A percentile compares a stretch with the other conserved stretches of the same genome.
Conservation (phyloP, 1,284 basidiomycete species). For the Boletellus sp. region DNA sequence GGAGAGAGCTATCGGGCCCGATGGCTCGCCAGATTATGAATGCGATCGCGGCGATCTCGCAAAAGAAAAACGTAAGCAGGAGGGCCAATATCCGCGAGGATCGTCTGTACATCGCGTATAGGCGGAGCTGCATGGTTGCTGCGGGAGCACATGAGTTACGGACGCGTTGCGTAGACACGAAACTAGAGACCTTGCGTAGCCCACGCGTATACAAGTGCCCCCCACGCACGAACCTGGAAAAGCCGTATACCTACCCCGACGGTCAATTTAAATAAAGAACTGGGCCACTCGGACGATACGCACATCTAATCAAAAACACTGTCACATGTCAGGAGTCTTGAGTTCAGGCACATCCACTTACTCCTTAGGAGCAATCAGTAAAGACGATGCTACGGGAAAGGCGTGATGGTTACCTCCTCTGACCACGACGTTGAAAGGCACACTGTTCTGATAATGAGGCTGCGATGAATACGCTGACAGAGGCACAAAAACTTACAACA, state of each 20-base stretch:
- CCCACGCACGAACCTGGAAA: slow-evolving; percentile 32
- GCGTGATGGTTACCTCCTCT: slow-evolving; percentile 15
- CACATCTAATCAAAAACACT: slow-evolving; percentile 18
- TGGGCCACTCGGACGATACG: background rate
- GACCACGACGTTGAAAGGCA: slow-evolving; percentile 21
- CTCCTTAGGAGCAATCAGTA: slow-evolving; percentile 19
- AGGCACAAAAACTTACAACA: slow-evolving; percentile 16
- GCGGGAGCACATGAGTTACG: slow-evolving; percentile 1
- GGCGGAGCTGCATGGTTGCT: slow-evolving; percentile 33
- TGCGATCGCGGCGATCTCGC: slow-evolving; percentile 27
- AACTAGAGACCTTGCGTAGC: slow-evolving; percentile 27
- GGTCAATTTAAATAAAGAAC: background rate
- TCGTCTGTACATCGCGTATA: slow-evolving; percentile 31
- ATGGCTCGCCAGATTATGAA: slow-evolving; percentile 26
- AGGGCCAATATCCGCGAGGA: slow-evolving; percentile 19
- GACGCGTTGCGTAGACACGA: background rate
- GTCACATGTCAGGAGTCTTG: slow-evolving; percentile 1
- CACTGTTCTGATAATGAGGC: slow-evolving; percentile 13
- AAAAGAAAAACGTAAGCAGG: slow-evolving; percentile 18
- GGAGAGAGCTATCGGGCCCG: slow-evolving; percentile 22
- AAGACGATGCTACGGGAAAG: background rate
- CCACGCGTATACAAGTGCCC: slow-evolving; percentile 33
- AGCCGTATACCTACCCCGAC: slow-evolving; percentile 23
- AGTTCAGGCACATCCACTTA: slow-evolving; percentile 12
- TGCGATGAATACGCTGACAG: background rate